A percentile compares a stretch with the other conserved stretches of the same genome.
These are phyloP conservation scores for Millerago galiae DNA, from an alignment of 805 yeast species.

Conservation along the genomic window DNA sequence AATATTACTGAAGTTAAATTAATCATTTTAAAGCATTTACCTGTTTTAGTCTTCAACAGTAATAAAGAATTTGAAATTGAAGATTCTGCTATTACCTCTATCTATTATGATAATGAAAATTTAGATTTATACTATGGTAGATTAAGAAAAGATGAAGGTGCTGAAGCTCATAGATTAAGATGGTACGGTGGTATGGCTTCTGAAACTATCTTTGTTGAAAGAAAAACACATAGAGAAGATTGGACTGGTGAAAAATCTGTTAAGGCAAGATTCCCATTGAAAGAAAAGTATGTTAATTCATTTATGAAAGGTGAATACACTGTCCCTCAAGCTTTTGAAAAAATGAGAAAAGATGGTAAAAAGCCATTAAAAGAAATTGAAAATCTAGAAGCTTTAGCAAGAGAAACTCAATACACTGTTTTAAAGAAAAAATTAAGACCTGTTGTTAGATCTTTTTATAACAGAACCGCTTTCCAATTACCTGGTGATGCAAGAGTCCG, in stretches of 20 bases:
- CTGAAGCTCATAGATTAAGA: conserved; percentile 95
- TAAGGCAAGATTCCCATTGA: conserved; percentile 89
- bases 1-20: conserved; percentile 94
- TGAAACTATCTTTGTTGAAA: conserved; percentile 89
- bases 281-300: conserved; percentile 84
- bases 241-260: conserved; percentile 99
- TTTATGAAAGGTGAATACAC: conserved; percentile 81
- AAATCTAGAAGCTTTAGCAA: conserved; percentile 83
- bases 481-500: conserved; percentile 99
- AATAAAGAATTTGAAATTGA: conserved; percentile 93
- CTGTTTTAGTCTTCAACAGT: conserved; percentile 93
- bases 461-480: conserved; percentile 97
- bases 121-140: conserved; percentile 93
- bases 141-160: conserved; percentile 94
- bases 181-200: conserved; percentile 99
- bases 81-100: conserved; percentile 95
- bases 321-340: conserved; percentile 84
- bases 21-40: conserved; percentile 87
- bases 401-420: conserved; percentile 87
- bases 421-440: conserved; percentile 84
- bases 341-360: conserved; percentile 88
- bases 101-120: conserved; percentile 85
- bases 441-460: conserved; percentile 91
- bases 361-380: conserved; percentile 85
- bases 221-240: conserved; percentile 98